Conservation (phyloP, 169 alveolate species). For the Plasmodium gonderi region DNA sequence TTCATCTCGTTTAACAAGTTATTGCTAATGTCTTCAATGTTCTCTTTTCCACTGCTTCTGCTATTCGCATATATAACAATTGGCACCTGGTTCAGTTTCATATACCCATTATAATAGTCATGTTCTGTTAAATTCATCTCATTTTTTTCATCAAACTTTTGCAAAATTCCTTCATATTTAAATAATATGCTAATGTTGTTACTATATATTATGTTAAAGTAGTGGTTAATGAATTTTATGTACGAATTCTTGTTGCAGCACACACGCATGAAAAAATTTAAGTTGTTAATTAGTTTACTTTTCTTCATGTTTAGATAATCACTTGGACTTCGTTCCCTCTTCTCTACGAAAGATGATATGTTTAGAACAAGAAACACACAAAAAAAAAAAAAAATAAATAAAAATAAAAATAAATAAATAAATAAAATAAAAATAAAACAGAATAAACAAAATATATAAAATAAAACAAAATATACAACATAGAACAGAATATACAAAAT, state of each 20-base stretch:
- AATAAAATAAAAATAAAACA: too few relatives aligned
- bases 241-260: slow-evolving; percentile 68
- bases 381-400: too few relatives aligned
- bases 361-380: too few relatives aligned
- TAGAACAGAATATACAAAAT: too few relatives aligned
- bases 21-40: neutral
- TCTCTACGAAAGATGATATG: slow-evolving; percentile 14
- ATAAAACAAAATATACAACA: too few relatives aligned
- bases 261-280: slow-evolving; percentile 67
- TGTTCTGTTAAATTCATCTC: slow-evolving; percentile 48
- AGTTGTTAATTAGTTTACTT: slow-evolving; percentile 47
- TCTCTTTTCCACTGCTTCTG: neutral
- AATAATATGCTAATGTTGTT: slow-evolving; percentile 39
- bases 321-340: neutral
- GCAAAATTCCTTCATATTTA: slow-evolving; percentile 58
- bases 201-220: slow-evolving; percentile 63
- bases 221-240: slow-evolving; percentile 60
- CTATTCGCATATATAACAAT: slow-evolving; percentile 7
- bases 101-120: slow-evolving; percentile 59
- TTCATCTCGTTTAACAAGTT: neutral
- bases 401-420: too few relatives aligned
- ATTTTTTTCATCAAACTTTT: slow-evolving; percentile 51
- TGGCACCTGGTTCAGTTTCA: slow-evolving; percentile 53
- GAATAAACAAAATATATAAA: too few relatives aligned
- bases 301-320: slow-evolving; percentile 66